Conservation (phyloP, 768 basidiomycete species). For the Boletus pseudo-olivaceus region DNA sequence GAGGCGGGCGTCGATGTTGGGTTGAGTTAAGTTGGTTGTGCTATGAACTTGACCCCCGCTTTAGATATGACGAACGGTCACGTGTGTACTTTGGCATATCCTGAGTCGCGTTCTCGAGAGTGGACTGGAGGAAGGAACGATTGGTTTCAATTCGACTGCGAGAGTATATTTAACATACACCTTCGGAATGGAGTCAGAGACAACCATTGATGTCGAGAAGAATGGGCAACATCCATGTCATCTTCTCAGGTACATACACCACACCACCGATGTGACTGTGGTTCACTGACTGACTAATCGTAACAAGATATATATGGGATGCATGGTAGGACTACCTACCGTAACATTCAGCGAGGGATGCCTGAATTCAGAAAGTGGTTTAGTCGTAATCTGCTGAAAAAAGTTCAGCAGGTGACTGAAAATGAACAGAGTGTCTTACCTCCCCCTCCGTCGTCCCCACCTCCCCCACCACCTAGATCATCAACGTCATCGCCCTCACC, state of each 20-base stretch:
- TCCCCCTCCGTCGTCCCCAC: constrained; percentile 61
- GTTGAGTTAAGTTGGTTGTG: neutral
- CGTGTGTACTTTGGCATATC: constrained; percentile 16
- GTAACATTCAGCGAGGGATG: neutral
- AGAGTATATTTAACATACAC: neutral
- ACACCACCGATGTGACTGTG: neutral
- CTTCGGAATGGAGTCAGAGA: neutral
- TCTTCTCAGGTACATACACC: neutral
- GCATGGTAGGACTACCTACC: constrained; percentile 2
- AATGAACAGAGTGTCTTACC: constrained; percentile 28
- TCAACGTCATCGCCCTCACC: constrained; percentile 81
- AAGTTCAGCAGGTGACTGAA: neutral
- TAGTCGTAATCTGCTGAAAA: constrained; percentile 27
- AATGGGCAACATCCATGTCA: neutral
- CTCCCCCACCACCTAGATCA: constrained; percentile 69
- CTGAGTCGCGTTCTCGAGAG: neutral
- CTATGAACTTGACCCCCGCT: neutral
- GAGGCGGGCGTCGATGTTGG: constrained; percentile 9
- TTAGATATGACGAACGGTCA: constrained; percentile 9
- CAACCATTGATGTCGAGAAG: neutral
- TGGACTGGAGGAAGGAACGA: too few species aligned
- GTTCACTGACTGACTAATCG: neutral
- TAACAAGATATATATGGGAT: neutral
- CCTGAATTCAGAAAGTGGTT: neutral
- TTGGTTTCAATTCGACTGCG: too few species aligned